Evolutionary conservation across 202 grass and related monocot genomes (phyloP), one percentile per base, ranked within the genome.

Genomic region (Setaria viridis): DNA sequence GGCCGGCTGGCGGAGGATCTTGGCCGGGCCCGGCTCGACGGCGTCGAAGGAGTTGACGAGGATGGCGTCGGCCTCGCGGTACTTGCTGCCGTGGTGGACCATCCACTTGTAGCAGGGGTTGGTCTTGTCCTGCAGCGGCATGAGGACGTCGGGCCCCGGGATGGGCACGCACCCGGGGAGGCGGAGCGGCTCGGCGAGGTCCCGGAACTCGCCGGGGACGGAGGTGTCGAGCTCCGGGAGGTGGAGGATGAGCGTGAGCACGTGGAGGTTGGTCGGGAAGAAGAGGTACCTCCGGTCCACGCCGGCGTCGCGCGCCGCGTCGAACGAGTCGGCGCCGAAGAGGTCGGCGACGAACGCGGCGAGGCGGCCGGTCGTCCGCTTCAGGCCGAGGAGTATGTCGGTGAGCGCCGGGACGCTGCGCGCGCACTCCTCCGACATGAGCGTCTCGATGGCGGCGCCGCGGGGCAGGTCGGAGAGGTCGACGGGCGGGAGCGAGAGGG

Each of bases 21-120:
- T 33, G 17, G 85, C 76, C 0, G 78, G 60, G 3, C 53, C 81
- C 0, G 87, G 92, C 77, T 94, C 92, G 6, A 88, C 73, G 35
- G 86, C 87, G 20, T 83, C 81, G 58, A 91, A 94, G 21, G 82
- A 80, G 80, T 94, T 94, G 74, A 94, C 87, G 81, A 94, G 85
- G 76, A 91, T 85, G 8, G 80, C 87, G 0, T 91, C 78, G 2
- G 83, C 84, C 3, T 89, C 87, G 1, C 80, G 62, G 69, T 84
- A 90, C 56, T 82, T 70, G 3, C 0, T 20, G n/a, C 32, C 79
- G 29, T 87, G 84, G 84, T 89, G 84, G 0, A 94, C 77, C 82
- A 94, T 87, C 87, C 84, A 84, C 1, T 2, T n/a, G 62, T 94
- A 94, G 81, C 77, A 72, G 0, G 90, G 80, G 33, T 76, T 41